phyloP scores from a whole-genome alignment of 2,329 filamentous ascomycete genomes.

The Raffaelea deltoideospora region DNA sequence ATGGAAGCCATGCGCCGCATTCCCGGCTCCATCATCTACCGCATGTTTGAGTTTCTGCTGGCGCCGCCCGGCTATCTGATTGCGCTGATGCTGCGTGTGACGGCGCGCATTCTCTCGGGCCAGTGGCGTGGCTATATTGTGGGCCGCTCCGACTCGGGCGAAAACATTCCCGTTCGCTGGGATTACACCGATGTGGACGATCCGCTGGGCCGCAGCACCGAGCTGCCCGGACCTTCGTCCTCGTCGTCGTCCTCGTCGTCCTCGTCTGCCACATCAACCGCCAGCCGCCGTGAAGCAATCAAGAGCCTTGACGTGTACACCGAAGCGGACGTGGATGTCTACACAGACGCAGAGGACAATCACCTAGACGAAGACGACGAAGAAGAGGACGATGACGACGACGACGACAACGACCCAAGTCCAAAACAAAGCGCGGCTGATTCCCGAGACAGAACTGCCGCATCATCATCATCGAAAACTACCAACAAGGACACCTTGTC shows the following conservation, averaged over 20 bases:
- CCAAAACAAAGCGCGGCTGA: background rate
- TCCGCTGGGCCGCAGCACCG: slow-evolving; percentile 7
- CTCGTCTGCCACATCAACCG: no score
- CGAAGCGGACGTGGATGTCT: slow-evolving; percentile 6
- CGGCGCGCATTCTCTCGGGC: slow-evolving; percentile 54
- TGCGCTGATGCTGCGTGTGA: slow-evolving; percentile 65
- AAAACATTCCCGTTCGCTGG: slow-evolving; percentile 42
- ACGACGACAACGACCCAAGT: slow-evolving; percentile 1
- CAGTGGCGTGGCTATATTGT: slow-evolving; percentile 47
- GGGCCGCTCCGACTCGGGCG: slow-evolving; percentile 34
- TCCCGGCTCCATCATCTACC: slow-evolving; percentile 53
- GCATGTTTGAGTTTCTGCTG: slow-evolving; percentile 62
- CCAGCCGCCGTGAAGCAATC: background rate
- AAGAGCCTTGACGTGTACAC: slow-evolving; percentile 3
- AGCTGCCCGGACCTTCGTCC: no score
- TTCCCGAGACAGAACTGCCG: no score
- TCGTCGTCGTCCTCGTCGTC: no score
- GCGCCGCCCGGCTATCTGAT: slow-evolving; percentile 70
- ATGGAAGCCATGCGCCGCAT: slow-evolving; percentile 34
- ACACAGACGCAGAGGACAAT: slow-evolving; percentile 7
- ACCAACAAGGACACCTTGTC: background rate
- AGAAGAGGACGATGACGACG: slow-evolving; percentile 1
- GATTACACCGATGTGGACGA: slow-evolving; percentile 39
- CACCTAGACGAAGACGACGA: slow-evolving; percentile 1
- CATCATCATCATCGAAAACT: no score